Conservation (phyloP, 352 stramenopile genomes). For the Globisporangium paroecandrum region DNA sequence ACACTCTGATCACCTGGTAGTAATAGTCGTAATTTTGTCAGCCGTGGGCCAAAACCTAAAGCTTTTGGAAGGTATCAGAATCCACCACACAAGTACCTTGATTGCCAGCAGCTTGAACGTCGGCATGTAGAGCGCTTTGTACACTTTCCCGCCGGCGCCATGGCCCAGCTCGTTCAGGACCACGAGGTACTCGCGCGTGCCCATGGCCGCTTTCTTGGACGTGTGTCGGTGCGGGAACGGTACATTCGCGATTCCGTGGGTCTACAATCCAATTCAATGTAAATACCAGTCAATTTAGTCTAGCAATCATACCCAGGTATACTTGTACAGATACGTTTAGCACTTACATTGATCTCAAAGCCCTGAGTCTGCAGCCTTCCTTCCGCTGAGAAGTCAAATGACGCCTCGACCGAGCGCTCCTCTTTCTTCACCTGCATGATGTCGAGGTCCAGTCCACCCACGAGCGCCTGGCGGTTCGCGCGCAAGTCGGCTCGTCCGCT, state of each 20-base stretch:
- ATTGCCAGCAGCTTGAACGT: slow-evolving; percentile 88
- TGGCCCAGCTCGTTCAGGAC: slow-evolving; percentile 72
- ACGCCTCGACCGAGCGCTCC: slow-evolving; percentile 53
- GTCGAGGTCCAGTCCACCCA: slow-evolving; percentile 52
- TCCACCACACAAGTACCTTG: slow-evolving; percentile 32
- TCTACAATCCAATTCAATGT: slow-evolving; percentile 31
- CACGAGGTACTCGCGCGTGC: slow-evolving; percentile 66
- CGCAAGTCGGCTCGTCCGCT: slow-evolving; percentile 17
- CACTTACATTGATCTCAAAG: slow-evolving; percentile 79
- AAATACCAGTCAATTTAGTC: neutral
- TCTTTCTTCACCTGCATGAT: slow-evolving; percentile 63
- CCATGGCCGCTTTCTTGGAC: slow-evolving; percentile 22
- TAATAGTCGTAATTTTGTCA: neutral
- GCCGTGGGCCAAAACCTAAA: too few species aligned
- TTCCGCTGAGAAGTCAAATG: slow-evolving; percentile 79
- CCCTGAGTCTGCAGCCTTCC: slow-evolving; percentile 75
- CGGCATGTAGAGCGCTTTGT: slow-evolving; percentile 87
- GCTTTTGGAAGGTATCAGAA: too few species aligned
- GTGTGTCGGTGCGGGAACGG: slow-evolving; percentile 45
- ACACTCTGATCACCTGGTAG: slow-evolving; percentile 72
- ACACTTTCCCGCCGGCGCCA: slow-evolving; percentile 86
- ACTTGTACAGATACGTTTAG: neutral
- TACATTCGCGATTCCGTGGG: slow-evolving; percentile 63
- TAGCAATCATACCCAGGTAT: neutral
- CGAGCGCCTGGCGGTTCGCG: slow-evolving; percentile 35